Percentiles rank a stretch among this genome's conserved stretches.
phyloP scores from a whole-genome alignment of 2,329 filamentous ascomycete genomes.

The Fusarium hainanense region DNA sequence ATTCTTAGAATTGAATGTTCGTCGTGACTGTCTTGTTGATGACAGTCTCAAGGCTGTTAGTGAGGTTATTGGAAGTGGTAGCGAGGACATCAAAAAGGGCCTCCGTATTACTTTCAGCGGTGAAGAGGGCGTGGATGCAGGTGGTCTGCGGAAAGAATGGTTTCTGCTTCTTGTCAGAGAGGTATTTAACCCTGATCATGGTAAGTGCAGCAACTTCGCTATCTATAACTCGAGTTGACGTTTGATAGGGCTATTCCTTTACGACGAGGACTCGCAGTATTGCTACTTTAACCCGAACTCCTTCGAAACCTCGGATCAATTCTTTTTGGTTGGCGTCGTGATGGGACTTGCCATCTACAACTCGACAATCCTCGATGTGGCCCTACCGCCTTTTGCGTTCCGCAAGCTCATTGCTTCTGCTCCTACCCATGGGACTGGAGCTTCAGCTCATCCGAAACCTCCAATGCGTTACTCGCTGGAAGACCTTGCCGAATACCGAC shows the following conservation, averaged over 20 bases:
- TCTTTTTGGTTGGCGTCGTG: conserved; percentile 88
- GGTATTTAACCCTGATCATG: conserved; percentile 90
- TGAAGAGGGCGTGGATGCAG: conserved; percentile 92
- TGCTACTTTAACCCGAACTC: conserved; percentile 95
- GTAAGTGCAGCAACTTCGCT: conserved; percentile 60
- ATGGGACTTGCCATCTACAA: conserved; percentile 94
- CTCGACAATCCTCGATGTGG: conserved; percentile 89
- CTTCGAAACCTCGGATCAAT: conserved; percentile 92
- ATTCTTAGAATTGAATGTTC: conserved; percentile 80
- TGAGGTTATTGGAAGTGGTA: conserved; percentile 81
- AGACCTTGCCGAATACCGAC: conserved; percentile 85
- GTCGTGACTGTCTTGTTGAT: conserved; percentile 87
- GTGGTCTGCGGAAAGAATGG: conserved; percentile 93
- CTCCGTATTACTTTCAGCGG: conserved; percentile 86
- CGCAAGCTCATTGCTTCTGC: conserved; percentile 85
- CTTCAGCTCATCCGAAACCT: conserved; percentile 66
- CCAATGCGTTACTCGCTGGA: conserved; percentile 80
- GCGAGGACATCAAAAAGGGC: conserved; percentile 90
- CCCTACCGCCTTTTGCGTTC: conserved; percentile 89
- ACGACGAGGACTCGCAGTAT: conserved; percentile 88
- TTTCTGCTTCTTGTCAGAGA: conserved; percentile 89
- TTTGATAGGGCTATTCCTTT: conserved; percentile 81
- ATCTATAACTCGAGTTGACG: conserved; percentile 23
- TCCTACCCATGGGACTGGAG: conserved; percentile 67
- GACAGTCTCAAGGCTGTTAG: conserved; percentile 88